Base-by-base conservation (phyloP, 306 rosid genomes). In the Quercus mongolica region DNA sequence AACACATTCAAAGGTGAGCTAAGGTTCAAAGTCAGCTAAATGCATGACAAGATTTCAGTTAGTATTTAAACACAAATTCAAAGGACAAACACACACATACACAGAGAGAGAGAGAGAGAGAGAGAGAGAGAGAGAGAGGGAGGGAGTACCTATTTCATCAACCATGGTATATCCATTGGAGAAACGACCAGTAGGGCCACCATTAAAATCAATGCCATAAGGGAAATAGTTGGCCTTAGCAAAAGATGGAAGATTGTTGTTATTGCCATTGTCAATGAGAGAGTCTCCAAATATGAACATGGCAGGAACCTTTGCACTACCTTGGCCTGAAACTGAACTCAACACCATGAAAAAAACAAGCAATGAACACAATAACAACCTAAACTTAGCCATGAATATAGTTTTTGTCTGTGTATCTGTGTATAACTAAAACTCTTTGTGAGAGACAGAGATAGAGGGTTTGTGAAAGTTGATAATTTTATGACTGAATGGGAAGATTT, bases 211-310 rank as follows among this genome's bases (percentile, higher is more conserved):
- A 18, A 95, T 91, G 64, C 99, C 99, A 20, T 95, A 95, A 31
- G 99, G 99, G 35, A 80, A 87, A 79, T 92, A 95, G 84, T 95
- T 95, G 49, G 98, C 98, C 81, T 95, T 92, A 58, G 99, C 99
- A 58, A 95, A 83, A 20, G 99, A 92, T 54, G 94, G 87, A 54
- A 95, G 85, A 71, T 92, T 78, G 76, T 95, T 95, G 85, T 95
- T 95, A 81, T 95, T 95, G 59, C 99, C 99, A 83, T 91, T 92
- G 85, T 95, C 98, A 58, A 92, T 90, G 56, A 95, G 94, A 54
- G 97, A 92, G 87, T 95, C 99, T 67, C 97, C 99, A 63, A 95
- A 95, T 41, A 95, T 59, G 86, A 95, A 92, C 97, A 95, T 86
- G 70, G 98, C 99, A 2, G 99, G 99, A 57, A 95, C 96, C 90